phyloP scores from a whole-genome alignment of 169 alveolate species.

The Eimeria zaria region DNA sequence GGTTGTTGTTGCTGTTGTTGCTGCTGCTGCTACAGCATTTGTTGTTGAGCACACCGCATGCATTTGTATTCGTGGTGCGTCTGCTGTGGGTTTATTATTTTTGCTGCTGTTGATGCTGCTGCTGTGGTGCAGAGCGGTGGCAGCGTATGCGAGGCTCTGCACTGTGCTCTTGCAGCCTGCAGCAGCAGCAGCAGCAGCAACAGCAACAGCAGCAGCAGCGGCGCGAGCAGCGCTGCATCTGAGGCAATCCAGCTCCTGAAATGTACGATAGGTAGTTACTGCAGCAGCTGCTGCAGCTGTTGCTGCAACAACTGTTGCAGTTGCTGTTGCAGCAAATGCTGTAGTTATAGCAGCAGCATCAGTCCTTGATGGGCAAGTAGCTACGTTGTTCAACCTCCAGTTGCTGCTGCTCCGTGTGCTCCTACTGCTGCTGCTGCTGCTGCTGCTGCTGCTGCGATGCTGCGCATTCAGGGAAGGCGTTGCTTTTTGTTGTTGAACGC shows the following conservation, averaged over 20 bases:
- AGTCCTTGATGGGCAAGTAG: background rate
- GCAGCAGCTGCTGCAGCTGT: conserved; percentile 31
- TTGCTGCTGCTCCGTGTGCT: conserved; percentile 5
- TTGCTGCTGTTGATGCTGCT: background rate
- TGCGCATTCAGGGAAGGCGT: conserved; percentile 51
- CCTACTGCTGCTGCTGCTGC: background rate
- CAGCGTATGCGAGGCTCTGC: conserved; percentile 56
- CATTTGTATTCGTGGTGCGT: background rate
- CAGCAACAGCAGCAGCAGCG: conserved; percentile 33
- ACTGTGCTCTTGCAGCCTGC: background rate
- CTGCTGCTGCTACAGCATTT: background rate
- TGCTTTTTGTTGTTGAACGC: conserved; percentile 6
- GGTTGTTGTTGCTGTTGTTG: background rate
- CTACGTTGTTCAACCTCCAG: background rate
- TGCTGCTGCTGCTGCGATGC: conserved; percentile 18
- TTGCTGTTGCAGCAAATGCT: background rate
- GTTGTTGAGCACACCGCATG: background rate
- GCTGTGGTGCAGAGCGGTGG: conserved; percentile 67
- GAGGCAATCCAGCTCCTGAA: background rate
- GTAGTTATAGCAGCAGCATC: background rate
- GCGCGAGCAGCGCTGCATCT: background rate
- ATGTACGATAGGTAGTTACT: background rate
- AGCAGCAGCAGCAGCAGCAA: conserved; percentile 18
- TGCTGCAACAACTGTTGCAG: conserved; percentile 35
- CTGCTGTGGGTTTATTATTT: background rate